Base-by-base conservation (phyloP, 495 filamentous ascomycete species). In the Xylaria curta region DNA sequence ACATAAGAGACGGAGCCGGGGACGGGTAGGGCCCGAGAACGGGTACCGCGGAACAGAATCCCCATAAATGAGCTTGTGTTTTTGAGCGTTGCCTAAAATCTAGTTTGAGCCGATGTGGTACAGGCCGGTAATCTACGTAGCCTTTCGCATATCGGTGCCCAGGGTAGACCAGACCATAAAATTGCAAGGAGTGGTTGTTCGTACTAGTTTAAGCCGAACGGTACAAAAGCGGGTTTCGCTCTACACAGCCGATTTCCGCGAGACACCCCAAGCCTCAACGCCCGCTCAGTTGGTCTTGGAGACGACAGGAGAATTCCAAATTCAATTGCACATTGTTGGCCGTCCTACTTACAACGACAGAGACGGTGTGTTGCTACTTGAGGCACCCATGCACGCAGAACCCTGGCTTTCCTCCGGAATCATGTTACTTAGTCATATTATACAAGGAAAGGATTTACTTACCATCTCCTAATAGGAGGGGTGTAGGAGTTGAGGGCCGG, bases 1-100 rank as follows among this genome's bases (percentile, higher is more conserved):
- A 56, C 36, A 9, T 36, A 28, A 17, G 65, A 56, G 28, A 54
- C 49, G 31, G 65, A 42, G 65, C n/a, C 65, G 28, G 33, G 49
- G 3, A 51, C 44, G 19, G 65, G 21, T 3, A 56, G 10, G 36
- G 28, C 15, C 24, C 38, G 31, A 36, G 24, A 28, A 28, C 49
- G 65, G 65, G 47, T 44, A 26, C 36, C 49, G 36, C 33, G 65
- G 65, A 56, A 42, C 21, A 40, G 36, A 0, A 17, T 44, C 65
- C 65, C 49, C 36, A 67, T 54, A 53, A 19, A 42, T 44, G 9
- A 28, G 46, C 17, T 31, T 40, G 28, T 40, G 63, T 26, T 67
- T 67, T 56, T 67, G 47, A 42, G 13, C 49, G 63, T 21, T 67
- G 65, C 65, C 65, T 67, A 67, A 31, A 51, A 40, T 66, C 24